phyloP scores from a whole-genome alignment of 352 stramenopile genomes.

The Pythium angustatum region DNA sequence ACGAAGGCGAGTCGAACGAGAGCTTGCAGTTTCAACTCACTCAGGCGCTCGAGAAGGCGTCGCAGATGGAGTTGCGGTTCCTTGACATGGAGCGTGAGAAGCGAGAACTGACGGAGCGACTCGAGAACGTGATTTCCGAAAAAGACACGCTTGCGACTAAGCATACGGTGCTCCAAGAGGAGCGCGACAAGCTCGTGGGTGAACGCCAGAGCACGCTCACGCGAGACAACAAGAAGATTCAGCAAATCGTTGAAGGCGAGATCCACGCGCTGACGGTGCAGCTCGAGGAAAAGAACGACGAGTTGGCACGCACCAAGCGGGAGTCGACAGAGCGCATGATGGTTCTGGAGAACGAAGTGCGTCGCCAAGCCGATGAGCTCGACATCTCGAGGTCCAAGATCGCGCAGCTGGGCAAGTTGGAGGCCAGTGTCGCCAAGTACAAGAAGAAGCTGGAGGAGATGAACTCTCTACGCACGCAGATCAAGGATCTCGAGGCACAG shows the following conservation, averaged over 20 bases:
- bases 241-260: conserved; percentile 85
- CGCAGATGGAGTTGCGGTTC: conserved; percentile 68
- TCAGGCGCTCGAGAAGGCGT: conserved; percentile 68
- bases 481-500: conserved; percentile 77
- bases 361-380: conserved; percentile 80
- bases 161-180: conserved; percentile 53
- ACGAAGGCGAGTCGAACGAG: conserved; percentile 47
- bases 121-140: conserved; percentile 59
- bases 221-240: conserved; percentile 87
- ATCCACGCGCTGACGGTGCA: conserved; percentile 72
- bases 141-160: conserved; percentile 48
- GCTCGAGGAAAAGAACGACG: conserved; percentile 79
- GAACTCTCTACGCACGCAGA: conserved; percentile 69
- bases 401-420: conserved; percentile 72
- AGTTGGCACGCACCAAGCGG: conserved; percentile 69
- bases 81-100: conserved; percentile 81
- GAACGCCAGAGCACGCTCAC: conserved; percentile 78
- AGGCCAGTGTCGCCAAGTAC: conserved; percentile 81
- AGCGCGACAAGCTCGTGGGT: conserved; percentile 67
- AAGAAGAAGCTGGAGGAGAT: conserved; percentile 88
- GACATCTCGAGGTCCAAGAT: conserved; percentile 89
- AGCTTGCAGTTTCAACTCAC: conserved; percentile 54
- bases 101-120: conserved; percentile 68
- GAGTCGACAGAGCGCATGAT: conserved; percentile 77
- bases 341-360: conserved; percentile 85